Evolutionary conservation across 164 flowering plant genomes (phyloP), one percentile per base, ranked within the genome.

Genomic region (Hamamelis virginiana): DNA sequence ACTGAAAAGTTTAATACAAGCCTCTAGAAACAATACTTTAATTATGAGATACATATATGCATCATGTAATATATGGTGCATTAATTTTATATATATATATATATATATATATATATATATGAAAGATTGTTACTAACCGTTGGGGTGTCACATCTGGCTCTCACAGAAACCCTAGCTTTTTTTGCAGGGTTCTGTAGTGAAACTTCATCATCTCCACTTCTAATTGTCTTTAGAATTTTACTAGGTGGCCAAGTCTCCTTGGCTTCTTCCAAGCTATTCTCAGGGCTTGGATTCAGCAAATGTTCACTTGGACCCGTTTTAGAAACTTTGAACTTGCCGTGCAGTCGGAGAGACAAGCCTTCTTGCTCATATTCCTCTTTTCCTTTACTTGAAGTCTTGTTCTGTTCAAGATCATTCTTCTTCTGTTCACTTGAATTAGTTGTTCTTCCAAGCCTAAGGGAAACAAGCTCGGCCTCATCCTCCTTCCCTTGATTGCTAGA

Each of bases 131-230:
- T 22, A 72, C 88, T 80, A 10, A 89, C 93, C 71, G 91, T 87
- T 41, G 91, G 88, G 18, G 91, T 76, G 60, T 89, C 93, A 59
- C 93, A 89, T 74, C 89, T 74, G 14, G 84, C 86, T 64, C 93
- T 74, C 5, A 89, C 91, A 41, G 83, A 89, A 84, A 89, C 93
- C 85, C 93, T 85, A 65, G 84, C 80, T 69, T 75, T 82, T 72
- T 89, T 89, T 22, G 68, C 59, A 38, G 80, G 76, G 64, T 67
- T 82, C 12, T 80, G 85, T 33, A 78, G 86, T 12, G 76, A 61
- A 72, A 67, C 72, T 18, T 81, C 84, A 62, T 81, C 87, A 21
- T 83, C 83, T 59, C 62, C 84, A 19, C 47, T 71, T 61, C 77
- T 72, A 70, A 16, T 70, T 27, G 73, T 81, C 80, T 82, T 82